A percentile compares a stretch with the other conserved stretches of the same genome.
These are phyloP conservation scores for Oxalis stricta DNA, from an alignment of 441 rosid genomes.

Conservation along the genomic window DNA sequence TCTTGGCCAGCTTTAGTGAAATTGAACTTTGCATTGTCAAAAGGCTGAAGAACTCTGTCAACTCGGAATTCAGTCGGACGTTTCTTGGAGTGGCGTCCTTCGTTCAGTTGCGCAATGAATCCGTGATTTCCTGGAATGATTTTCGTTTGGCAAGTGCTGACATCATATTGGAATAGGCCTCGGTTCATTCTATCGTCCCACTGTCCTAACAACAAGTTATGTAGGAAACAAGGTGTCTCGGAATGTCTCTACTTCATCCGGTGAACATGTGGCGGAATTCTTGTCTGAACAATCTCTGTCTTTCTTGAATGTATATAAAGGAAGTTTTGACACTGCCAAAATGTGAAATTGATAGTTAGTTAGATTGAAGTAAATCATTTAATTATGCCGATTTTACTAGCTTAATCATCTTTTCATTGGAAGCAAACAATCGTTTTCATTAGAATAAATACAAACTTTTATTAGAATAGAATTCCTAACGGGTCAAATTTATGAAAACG, in stretches of 20 bases:
- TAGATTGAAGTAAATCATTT: background rate
- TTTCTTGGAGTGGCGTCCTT: conserved; percentile 24
- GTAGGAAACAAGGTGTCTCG: conserved; percentile 6
- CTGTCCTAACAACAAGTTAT: conserved; percentile 14
- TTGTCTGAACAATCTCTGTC: background rate
- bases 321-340: conserved; percentile 9
- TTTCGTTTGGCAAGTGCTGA: conserved; percentile 15
- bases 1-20: conserved; percentile 25
- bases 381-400: background rate
- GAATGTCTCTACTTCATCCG: conserved; percentile 5
- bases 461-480: background rate
- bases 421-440: background rate
- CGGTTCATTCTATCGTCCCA: conserved; percentile 18
- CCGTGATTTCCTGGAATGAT: conserved; percentile 13
- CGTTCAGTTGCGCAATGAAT: conserved; percentile 19
- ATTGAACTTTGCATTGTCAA: conserved; percentile 18
- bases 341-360: background rate
- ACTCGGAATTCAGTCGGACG: conserved; percentile 22
- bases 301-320: conserved; percentile 14
- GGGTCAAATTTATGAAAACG: background rate
- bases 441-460: background rate
- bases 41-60: conserved; percentile 22
- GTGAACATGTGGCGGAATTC: background rate
- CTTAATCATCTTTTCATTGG: no score
- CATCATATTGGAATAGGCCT: conserved; percentile 18